phyloP scores from a whole-genome alignment of 768 basidiomycete species.

The Serpula lacrymans region DNA sequence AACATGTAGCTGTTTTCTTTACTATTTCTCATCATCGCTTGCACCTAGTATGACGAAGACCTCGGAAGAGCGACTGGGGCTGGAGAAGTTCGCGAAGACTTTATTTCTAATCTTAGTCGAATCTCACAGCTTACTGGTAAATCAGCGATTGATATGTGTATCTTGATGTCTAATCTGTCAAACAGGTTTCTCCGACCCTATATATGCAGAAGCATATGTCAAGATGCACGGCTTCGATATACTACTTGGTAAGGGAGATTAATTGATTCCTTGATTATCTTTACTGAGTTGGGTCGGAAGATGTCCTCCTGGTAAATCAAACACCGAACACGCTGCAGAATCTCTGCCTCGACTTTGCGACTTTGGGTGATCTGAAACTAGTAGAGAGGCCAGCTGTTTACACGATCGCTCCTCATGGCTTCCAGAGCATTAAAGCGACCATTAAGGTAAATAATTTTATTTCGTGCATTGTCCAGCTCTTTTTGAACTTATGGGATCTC shows the following conservation, averaged over 20 bases:
- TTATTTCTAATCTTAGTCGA: conserved; percentile 88
- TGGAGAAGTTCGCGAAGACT: conserved; percentile 82
- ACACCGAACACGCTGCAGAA: conserved; percentile 93
- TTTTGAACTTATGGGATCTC: background rate
- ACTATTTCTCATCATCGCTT: background rate
- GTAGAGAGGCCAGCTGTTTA: conserved; percentile 94
- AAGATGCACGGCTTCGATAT: conserved; percentile 99
- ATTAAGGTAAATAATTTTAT: conserved; percentile 62
- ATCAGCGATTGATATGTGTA: conserved; percentile 8
- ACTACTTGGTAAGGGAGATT: conserved; percentile 67
- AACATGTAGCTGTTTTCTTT: background rate
- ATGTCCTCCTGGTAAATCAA: conserved; percentile 96
- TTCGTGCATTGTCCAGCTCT: background rate
- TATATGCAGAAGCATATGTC: conserved; percentile 97
- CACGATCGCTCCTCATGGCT: conserved; percentile 92
- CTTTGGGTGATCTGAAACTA: conserved; percentile 93
- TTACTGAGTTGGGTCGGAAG: conserved; percentile 33
- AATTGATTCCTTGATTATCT: background rate
- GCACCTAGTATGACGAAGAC: conserved; percentile 77
- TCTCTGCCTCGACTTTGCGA: conserved; percentile 95
- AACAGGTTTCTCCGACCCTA: conserved; percentile 93
- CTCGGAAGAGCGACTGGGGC: conserved; percentile 86
- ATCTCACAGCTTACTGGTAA: conserved; percentile 91
- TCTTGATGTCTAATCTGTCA: conserved; percentile 1
- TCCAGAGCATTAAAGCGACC: conserved; percentile 98